A percentile compares a stretch with the other conserved stretches of the same genome.
Evolutionary conservation across 306 rosid species (phyloP).

Genomic region (Biancaea sappan): DNA sequence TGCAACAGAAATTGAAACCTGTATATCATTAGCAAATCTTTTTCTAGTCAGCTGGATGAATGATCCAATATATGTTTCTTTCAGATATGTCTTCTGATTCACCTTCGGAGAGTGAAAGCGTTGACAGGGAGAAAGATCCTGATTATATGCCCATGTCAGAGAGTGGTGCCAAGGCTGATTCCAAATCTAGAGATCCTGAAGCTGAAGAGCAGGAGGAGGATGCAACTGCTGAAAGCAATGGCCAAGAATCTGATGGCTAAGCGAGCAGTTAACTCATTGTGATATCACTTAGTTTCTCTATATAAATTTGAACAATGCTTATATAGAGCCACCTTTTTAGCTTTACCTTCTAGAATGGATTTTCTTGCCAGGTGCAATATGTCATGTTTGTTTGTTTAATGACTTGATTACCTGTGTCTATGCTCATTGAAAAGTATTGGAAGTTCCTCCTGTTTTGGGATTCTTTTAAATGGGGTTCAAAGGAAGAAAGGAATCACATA

Average conservation of each 20-base stretch:
- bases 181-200: neutral
- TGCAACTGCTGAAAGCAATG: neutral
- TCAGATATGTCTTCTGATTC: constrained; percentile 14
- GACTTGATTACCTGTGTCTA: no score
- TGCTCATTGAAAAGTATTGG: no score
- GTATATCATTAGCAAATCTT: neutral
- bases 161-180: neutral
- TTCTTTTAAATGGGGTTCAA: no score
- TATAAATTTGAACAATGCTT: no score
- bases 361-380: no score
- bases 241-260: neutral
- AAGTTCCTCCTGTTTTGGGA: no score
- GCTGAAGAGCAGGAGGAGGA: neutral
- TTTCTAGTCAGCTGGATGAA: neutral
- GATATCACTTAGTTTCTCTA: neutral
- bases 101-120: neutral
- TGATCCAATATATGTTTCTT: constrained; percentile 17
- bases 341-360: no score
- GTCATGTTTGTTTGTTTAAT: no score
- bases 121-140: neutral
- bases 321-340: no score
- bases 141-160: neutral
- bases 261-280: neutral
- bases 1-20: neutral
- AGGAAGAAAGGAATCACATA: neutral